These are phyloP conservation scores for Lipomyces spencermartinsiae DNA, from an alignment of 805 yeast genomes.

Conservation along the genomic window DNA sequence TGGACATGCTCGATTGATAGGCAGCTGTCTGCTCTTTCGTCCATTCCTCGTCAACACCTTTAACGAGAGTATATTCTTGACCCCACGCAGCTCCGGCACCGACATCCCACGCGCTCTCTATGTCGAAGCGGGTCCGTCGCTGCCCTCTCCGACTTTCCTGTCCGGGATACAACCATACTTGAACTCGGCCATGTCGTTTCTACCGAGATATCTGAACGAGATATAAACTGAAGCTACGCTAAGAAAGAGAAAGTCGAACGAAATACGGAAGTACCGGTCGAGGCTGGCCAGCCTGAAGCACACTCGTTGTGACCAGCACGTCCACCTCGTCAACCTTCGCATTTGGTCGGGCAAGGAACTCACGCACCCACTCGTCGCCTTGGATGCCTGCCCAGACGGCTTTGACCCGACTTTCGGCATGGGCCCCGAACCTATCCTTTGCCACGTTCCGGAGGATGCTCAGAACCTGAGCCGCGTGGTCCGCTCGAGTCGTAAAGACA, in stretches of 20 bases:
- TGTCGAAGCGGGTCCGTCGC: no score
- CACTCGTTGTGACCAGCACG: slow-evolving; percentile 14
- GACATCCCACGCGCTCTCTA: no score
- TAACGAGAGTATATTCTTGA: no score
- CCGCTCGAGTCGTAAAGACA: slow-evolving; percentile 1
- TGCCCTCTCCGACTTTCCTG: not conserved
- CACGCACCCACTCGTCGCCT: slow-evolving; percentile 5
- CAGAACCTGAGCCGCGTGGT: not conserved
- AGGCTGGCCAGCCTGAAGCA: slow-evolving; percentile 22
- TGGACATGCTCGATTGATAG: no score
- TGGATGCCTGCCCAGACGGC: slow-evolving; percentile 8
- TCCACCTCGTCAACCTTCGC: slow-evolving; percentile 7
- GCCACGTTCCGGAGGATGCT: not conserved
- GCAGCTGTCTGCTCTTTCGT: no score
- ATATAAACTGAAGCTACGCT: slow-evolving; percentile 8
- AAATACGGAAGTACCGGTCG: slow-evolving; percentile 14
- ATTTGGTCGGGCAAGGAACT: slow-evolving; percentile 7
- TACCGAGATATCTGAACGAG: not conserved
- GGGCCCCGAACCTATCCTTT: not conserved
- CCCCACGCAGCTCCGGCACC: no score
- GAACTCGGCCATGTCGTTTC: not conserved
- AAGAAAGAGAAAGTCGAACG: slow-evolving; percentile 13
- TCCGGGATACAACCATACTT: not conserved
- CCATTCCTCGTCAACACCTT: no score
- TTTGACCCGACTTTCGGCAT: not conserved